Evolutionary conservation across 2,329 filamentous ascomycete genomes (phyloP).

Genomic region (Penicillium hordei): DNA sequence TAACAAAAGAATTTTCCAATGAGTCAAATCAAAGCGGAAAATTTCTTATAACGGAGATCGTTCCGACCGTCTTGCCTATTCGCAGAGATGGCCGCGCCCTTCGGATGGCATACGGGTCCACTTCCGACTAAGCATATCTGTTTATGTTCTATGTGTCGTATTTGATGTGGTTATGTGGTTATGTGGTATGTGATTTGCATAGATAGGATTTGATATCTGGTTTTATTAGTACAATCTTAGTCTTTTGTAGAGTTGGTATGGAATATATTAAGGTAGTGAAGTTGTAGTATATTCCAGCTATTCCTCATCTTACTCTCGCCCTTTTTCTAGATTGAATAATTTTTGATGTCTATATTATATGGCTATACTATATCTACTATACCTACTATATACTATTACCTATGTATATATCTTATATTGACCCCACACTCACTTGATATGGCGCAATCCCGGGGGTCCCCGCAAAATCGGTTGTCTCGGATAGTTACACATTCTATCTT

Average conservation of each 20-base stretch:
- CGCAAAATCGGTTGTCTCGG: constrained; percentile 4
- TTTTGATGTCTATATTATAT: too few species aligned
- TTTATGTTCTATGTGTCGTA: background rate
- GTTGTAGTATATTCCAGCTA: too few species aligned
- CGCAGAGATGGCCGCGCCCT: constrained; percentile 22
- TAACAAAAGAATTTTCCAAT: background rate
- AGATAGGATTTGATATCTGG: background rate
- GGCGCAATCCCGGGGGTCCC: constrained; percentile 11
- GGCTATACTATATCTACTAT: background rate
- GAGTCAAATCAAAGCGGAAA: background rate
- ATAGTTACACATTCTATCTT: background rate
- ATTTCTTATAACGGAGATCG: constrained; percentile 1
- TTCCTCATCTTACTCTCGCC: too few species aligned
- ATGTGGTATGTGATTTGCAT: background rate
- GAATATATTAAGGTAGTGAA: too few species aligned
- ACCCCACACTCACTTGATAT: background rate
- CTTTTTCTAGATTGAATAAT: too few species aligned
- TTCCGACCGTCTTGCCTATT: constrained; percentile 7
- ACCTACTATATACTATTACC: background rate
- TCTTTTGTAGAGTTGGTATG: too few species aligned
- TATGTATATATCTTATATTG: background rate
- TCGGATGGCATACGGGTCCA: background rate
- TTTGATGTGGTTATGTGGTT: background rate
- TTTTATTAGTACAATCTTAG: too few species aligned
- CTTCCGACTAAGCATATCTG: background rate